Base-by-base conservation (phyloP, 2,329 filamentous ascomycete genomes). In the Aspergillus glaucus region DNA sequence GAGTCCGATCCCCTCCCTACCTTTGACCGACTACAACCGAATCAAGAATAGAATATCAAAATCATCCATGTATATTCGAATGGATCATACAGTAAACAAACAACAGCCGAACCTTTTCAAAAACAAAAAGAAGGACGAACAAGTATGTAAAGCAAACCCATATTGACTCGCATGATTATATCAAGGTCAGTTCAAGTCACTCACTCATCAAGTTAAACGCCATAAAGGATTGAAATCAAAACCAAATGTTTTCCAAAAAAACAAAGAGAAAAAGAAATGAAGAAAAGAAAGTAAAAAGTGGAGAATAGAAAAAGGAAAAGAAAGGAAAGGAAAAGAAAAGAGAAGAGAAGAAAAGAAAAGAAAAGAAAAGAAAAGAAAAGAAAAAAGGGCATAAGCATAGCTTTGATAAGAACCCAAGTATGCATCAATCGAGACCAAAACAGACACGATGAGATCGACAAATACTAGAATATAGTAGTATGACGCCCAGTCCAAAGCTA, bases 281-380 rank as follows among this genome's bases (percentile, higher is more conserved):
- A 46, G 21, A 48, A 41, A 28, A 42, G 48, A 49, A 39, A 40
- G 26, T 48, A 44, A 9, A 46, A 44, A 24, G 44, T 24, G 14
- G n/a, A 45, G 43, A 49, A 47, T 49, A 50, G 42, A 53, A 47
- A 26, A 52, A 22, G 22, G 22, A 10, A 46, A 52, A 28, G 50
- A 44, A 41, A n/a, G n/a, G n/a, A n/a, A 39, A 40, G 43, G 42
- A 49, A 47, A 46, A 50, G 42, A 53, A 47, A 26, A 52, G 15
- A 46, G n/a, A 44, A 52, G 34, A 51, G 37, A 53, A 47, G 52
- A 19, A 48, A 46, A 32, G 48, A 49, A 39, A 40, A 45, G 42
- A 49, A 47, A 46, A 50, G 42, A 53, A 47, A 26, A 52, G 15
- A 46, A 46, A 44, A 52, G 34, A 51, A 40, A 53, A 47, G 52